Conservation (phyloP, 305 asterid genomes). For the Fraxinus greggii region DNA sequence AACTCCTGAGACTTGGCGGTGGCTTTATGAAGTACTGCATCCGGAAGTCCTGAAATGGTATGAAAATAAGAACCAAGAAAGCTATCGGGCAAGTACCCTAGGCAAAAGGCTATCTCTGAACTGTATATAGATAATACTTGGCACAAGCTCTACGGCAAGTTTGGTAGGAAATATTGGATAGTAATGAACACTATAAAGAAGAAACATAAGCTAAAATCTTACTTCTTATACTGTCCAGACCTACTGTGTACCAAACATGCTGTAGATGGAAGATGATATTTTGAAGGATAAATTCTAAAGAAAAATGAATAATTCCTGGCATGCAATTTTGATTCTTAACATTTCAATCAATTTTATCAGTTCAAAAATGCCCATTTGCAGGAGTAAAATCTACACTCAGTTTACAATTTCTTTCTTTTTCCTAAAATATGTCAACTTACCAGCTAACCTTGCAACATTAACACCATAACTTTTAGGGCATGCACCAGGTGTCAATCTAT, state of each 20-base stretch:
- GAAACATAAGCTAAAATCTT: not conserved
- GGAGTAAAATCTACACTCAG: not conserved
- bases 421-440: constrained; percentile 34
- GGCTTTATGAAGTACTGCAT: constrained; percentile 68
- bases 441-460: constrained; percentile 94
- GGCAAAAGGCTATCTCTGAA: not conserved
- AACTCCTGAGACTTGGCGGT: constrained; percentile 71
- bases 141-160: not conserved
- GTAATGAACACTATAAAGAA: not conserved
- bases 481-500: constrained; percentile 81
- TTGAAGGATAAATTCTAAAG: not conserved
- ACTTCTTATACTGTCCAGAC: not conserved
- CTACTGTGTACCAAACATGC: not conserved
- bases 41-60: constrained; percentile 73
- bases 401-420: not conserved
- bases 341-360: not conserved
- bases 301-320: not conserved
- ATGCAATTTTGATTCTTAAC: not conserved
- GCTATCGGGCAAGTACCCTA: not conserved
- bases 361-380: not conserved
- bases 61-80: constrained; percentile 15
- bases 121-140: not conserved
- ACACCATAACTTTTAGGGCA: constrained; percentile 99
- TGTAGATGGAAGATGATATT: not conserved
- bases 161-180: not conserved